Evolutionary conservation across 2,329 filamentous ascomycete species (phyloP).

Genomic region (Thelonectria blattea): DNA sequence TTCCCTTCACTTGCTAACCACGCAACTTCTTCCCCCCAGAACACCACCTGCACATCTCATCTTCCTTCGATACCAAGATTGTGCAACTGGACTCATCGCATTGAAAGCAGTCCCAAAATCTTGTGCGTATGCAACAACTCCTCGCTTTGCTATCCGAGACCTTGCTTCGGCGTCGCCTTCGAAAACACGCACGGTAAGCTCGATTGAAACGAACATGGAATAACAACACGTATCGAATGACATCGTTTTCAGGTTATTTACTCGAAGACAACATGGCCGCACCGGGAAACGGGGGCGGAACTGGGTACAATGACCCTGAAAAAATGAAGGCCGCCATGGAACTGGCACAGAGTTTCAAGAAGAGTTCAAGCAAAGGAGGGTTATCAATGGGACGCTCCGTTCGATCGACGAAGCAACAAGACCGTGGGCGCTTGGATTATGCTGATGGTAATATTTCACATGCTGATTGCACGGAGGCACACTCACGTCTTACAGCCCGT

Average conservation of each 20-base stretch:
- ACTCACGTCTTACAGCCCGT: neutral
- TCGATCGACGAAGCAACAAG: neutral
- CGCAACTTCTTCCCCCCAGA: neutral
- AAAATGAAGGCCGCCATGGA: slow-evolving; percentile 39
- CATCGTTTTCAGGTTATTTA: neutral
- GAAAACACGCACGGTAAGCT: neutral
- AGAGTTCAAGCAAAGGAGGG: slow-evolving; percentile 9
- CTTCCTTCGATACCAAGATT: neutral
- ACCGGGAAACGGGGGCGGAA: slow-evolving; percentile 21
- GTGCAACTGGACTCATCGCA: too few relatives aligned
- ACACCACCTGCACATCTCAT: neutral
- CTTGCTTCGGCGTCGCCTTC: neutral
- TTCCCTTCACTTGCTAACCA: neutral
- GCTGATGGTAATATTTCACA: neutral
- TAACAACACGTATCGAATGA: neutral
- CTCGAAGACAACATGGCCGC: neutral
- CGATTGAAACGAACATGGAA: neutral
- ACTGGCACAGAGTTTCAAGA: slow-evolving; percentile 37
- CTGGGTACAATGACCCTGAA: slow-evolving; percentile 32
- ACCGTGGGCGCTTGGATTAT: neutral
- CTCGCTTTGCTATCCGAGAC: neutral
- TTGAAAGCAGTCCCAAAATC: neutral
- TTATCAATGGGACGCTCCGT: neutral
- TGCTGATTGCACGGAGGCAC: neutral
- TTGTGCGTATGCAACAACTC: neutral